A percentile compares a stretch with the other conserved stretches of the same genome.
These are phyloP conservation scores for Brassica balearica DNA, from an alignment of 441 rosid genomes.

Conservation along the genomic window DNA sequence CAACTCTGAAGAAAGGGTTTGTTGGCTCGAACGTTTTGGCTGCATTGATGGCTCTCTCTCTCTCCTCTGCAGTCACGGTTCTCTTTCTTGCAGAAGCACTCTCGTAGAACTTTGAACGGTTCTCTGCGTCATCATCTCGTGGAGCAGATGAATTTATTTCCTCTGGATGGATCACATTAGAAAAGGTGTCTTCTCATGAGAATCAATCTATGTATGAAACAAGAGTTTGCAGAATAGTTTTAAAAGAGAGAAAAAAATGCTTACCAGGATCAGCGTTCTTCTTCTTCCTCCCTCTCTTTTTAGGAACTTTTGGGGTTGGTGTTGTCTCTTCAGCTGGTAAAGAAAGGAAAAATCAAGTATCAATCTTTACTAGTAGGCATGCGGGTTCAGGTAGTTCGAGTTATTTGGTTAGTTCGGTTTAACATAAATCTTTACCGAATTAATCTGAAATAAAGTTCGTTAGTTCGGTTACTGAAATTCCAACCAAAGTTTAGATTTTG, in stretches of 20 bases:
- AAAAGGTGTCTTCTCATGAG: background rate
- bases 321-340: slow-evolving; percentile 42
- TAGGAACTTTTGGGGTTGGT: slow-evolving; percentile 44
- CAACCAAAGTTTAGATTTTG: background rate
- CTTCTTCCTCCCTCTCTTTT: slow-evolving; percentile 86
- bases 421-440: background rate
- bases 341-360: slow-evolving; percentile 13
- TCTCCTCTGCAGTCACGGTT: slow-evolving; percentile 92
- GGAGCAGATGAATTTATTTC: slow-evolving; percentile 56
- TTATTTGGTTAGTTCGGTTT: background rate
- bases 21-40: slow-evolving; percentile 91
- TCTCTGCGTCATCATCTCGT: slow-evolving; percentile 65
- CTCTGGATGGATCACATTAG: slow-evolving; percentile 49
- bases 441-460: background rate
- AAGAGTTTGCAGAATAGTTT: slow-evolving; percentile 3
- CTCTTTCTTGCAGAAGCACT: slow-evolving; percentile 97
- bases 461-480: too few relatives aligned
- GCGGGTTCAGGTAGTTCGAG: background rate
- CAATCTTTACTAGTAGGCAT: background rate
- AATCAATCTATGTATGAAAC: background rate
- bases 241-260: slow-evolving; percentile 38
- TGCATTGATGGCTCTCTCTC: slow-evolving; percentile 90
- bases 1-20: slow-evolving; percentile 98
- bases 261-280: slow-evolving; percentile 75
- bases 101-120: slow-evolving; percentile 81